Percentiles rank a stretch among this genome's conserved stretches.
phyloP scores from a whole-genome alignment of 768 basidiomycete genomes.

The Macrolepiota albuminosa region DNA sequence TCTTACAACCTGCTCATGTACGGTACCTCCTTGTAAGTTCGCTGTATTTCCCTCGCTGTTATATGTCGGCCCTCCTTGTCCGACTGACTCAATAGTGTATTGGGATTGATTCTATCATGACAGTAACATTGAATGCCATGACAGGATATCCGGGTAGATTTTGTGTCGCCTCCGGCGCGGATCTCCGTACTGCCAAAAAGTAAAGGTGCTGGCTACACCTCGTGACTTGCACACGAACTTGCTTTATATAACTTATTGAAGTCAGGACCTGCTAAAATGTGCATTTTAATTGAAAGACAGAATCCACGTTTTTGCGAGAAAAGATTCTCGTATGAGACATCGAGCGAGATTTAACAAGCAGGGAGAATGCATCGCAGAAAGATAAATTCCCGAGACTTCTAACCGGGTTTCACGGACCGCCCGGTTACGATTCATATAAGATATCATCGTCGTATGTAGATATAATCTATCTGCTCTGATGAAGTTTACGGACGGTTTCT shows the following conservation, averaged over 20 bases:
- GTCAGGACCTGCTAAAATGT: not conserved
- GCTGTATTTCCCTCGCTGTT: not conserved
- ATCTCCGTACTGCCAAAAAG: not conserved
- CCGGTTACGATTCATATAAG: not conserved
- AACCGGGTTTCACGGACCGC: not conserved
- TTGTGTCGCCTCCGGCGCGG: not conserved
- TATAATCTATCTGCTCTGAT: constrained; percentile 26
- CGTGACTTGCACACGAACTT: not conserved
- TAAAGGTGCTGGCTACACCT: not conserved
- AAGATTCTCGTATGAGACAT: not conserved
- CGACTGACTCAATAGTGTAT: too few species aligned
- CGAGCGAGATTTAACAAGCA: not conserved
- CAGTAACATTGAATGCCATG: too few species aligned
- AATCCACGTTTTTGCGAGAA: not conserved
- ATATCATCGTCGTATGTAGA: not conserved
- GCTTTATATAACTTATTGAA: not conserved
- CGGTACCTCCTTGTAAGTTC: not conserved
- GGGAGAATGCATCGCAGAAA: not conserved
- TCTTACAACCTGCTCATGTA: not conserved
- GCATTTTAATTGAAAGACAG: not conserved
- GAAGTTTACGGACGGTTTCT: constrained; percentile 75
- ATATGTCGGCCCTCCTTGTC: too few species aligned
- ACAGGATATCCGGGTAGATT: too few species aligned
- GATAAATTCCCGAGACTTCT: not conserved
- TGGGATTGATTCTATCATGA: too few species aligned